Conservation (phyloP, 1,284 basidiomycete genomes). For the Malassezia restricta region DNA sequence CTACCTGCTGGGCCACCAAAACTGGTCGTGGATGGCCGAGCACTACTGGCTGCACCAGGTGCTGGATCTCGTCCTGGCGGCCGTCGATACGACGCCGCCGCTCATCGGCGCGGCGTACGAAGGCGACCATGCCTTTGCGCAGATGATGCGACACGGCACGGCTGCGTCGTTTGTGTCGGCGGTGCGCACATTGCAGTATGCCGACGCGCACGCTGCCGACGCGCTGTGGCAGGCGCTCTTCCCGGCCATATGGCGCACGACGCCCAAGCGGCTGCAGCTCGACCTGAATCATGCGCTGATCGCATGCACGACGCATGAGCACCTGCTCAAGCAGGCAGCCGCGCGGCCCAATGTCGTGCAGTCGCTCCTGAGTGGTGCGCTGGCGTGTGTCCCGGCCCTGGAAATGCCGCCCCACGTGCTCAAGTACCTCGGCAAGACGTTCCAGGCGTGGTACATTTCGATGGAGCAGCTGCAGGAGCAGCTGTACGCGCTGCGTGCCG, state of each 20-base stretch:
- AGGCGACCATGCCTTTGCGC: neutral
- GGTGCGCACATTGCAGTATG: slow-evolving; percentile 69
- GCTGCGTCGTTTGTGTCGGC: slow-evolving; percentile 48
- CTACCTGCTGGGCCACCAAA: slow-evolving; percentile 85
- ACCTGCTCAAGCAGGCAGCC: slow-evolving; percentile 76
- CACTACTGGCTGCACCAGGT: slow-evolving; percentile 92
- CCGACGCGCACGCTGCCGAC: slow-evolving; percentile 66
- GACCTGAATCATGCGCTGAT: slow-evolving; percentile 84
- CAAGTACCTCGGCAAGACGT: slow-evolving; percentile 93
- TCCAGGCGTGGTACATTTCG: slow-evolving; percentile 83
- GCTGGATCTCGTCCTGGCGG: slow-evolving; percentile 72
- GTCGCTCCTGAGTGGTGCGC: slow-evolving; percentile 71
- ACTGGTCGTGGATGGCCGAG: slow-evolving; percentile 85
- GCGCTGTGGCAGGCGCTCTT: slow-evolving; percentile 83
- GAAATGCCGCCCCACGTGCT: slow-evolving; percentile 84
- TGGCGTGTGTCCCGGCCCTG: slow-evolving; percentile 72
- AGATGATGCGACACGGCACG: slow-evolving; percentile 20
- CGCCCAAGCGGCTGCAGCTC: slow-evolving; percentile 72
- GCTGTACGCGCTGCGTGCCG: slow-evolving; percentile 60
- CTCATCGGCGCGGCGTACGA: slow-evolving; percentile 19
- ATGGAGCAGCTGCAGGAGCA: slow-evolving; percentile 74
- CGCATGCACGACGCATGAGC: slow-evolving; percentile 80
- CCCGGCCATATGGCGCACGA: slow-evolving; percentile 72
- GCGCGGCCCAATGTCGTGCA: slow-evolving; percentile 90
- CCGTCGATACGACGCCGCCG: slow-evolving; percentile 27